Percentiles rank a stretch among this genome's conserved stretches.
These are phyloP conservation scores for Teunomyces lycoperdinae DNA, from an alignment of 805 yeast species.

Conservation along the genomic window DNA sequence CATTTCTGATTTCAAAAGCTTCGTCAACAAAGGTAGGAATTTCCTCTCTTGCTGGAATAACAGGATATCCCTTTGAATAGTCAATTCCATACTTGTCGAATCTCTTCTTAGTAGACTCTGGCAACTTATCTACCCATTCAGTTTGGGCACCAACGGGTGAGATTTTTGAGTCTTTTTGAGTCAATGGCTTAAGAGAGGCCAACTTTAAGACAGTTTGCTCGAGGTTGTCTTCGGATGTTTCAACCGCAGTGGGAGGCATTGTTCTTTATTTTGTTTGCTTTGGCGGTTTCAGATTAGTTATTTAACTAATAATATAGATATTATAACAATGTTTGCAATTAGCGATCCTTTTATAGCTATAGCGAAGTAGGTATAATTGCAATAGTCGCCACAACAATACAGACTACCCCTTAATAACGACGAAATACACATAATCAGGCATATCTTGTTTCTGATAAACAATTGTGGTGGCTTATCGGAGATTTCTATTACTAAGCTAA, in stretches of 20 bases:
- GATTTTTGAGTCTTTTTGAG: not conserved
- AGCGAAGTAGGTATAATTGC: not conserved
- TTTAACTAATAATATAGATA: too few species aligned
- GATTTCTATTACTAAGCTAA: not conserved
- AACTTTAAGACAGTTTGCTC: constrained; percentile 7
- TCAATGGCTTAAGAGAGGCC: constrained; percentile 5
- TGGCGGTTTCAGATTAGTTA: not conserved
- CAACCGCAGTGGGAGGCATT: constrained; percentile 6
- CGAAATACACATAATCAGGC: not conserved
- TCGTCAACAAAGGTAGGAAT: constrained; percentile 41
- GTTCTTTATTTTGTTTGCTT: not conserved
- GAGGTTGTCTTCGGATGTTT: constrained; percentile 1
- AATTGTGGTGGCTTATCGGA: constrained; percentile 2
- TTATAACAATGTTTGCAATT: too few species aligned
- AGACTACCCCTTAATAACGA: not conserved
- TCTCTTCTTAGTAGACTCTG: constrained; percentile 24
- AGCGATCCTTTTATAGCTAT: too few species aligned
- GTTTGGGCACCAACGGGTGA: constrained; percentile 3
- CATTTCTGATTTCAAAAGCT: constrained; percentile 34
- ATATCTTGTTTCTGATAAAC: not conserved
- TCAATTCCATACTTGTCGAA: constrained; percentile 35
- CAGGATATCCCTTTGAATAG: constrained; percentile 39
- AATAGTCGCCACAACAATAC: not conserved
- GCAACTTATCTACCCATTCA: constrained; percentile 14
- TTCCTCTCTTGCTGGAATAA: constrained; percentile 27